phyloP scores from a whole-genome alignment of 2,329 filamentous ascomycete genomes.

The Penicillium sp. region DNA sequence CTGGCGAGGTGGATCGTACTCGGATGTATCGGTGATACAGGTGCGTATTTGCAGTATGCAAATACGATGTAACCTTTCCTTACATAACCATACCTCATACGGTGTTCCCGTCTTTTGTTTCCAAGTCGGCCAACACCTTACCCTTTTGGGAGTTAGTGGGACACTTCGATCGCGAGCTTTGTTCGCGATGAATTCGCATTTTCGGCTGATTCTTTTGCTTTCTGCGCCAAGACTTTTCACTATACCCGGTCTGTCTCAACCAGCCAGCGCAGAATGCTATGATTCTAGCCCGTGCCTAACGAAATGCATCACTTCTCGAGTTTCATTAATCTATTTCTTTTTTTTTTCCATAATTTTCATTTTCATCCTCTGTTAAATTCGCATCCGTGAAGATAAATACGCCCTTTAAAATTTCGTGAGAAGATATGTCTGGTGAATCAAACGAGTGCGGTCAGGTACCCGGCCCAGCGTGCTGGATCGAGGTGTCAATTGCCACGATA shows the following conservation, averaged over 20 bases:
- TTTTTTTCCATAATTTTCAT: too few relatives aligned
- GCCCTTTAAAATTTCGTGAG: not conserved
- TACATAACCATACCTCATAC: not conserved
- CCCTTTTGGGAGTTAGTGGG: not conserved
- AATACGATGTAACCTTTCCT: not conserved
- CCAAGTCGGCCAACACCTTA: not conserved
- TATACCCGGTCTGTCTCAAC: constrained; percentile 1
- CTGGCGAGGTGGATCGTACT: not conserved
- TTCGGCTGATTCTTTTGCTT: not conserved
- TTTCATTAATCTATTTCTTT: not conserved
- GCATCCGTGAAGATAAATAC: not conserved
- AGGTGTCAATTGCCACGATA: constrained; percentile 10
- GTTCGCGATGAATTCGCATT: not conserved
- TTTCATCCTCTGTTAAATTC: too few relatives aligned
- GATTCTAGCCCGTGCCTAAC: constrained; percentile 6
- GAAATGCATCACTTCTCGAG: not conserved
- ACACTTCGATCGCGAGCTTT: not conserved
- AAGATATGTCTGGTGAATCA: not conserved
- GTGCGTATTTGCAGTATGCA: not conserved
- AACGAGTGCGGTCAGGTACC: not conserved
- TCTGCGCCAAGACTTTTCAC: constrained; percentile 6
- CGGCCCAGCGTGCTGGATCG: not conserved
- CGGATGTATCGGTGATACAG: not conserved
- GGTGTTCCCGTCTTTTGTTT: not conserved
- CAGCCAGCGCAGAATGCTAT: constrained; percentile 7